Percentiles rank a stretch among this genome's conserved stretches.
Conservation (phyloP, 345 rosid genomes). For the Populus nigra region DNA sequence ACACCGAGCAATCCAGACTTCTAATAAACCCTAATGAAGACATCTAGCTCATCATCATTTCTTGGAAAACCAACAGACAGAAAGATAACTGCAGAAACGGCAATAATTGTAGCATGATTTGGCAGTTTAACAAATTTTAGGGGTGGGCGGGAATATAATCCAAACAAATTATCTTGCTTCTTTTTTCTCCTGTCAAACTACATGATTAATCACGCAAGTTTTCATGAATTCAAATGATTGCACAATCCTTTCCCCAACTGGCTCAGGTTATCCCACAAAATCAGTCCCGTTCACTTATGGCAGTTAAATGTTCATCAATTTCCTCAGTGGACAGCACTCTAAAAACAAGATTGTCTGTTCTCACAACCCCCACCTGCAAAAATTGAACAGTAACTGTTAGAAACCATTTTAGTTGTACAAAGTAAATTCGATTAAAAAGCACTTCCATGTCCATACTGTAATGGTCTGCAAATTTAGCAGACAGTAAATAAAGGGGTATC, state of each 20-base stretch:
- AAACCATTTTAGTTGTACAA: neutral
- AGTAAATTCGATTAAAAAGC: neutral
- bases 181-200: neutral
- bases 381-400: neutral
- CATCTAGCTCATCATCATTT: neutral
- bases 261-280: neutral
- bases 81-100: neutral
- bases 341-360: slow-evolving; percentile 54
- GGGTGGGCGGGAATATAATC: neutral
- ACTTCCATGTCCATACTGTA: neutral
- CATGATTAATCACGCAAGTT: neutral
- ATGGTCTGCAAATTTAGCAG: too few species aligned
- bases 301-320: slow-evolving; percentile 76
- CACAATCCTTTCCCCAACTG: neutral
- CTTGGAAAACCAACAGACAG: neutral
- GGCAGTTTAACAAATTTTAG: neutral
- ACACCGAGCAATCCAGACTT: too few species aligned
- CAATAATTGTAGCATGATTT: neutral
- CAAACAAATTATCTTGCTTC: neutral
- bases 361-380: slow-evolving; percentile 74
- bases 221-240: neutral
- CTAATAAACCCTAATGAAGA: too few species aligned
- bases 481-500: too few species aligned
- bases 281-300: slow-evolving; percentile 77
- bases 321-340: slow-evolving; percentile 60